Conservation (phyloP, 139 green algal species). For the Tetratostichococcus sp. region DNA sequence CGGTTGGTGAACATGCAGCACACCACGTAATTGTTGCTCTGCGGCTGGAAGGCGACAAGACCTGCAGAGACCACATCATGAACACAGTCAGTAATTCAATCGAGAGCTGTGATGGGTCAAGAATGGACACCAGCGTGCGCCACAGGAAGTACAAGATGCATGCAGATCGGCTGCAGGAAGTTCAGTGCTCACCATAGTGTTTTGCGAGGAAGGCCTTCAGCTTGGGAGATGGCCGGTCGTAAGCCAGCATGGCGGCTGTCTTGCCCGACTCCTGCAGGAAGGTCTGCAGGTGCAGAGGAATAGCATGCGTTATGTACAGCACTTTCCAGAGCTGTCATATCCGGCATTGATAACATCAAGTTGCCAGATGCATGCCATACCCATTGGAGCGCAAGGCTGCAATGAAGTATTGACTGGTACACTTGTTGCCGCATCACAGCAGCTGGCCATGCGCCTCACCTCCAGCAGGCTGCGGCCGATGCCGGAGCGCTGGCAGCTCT, state of each 20-base stretch:
- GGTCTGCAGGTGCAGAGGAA: background rate
- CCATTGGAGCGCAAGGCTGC: too few species aligned
- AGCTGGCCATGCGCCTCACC: conserved; percentile 17
- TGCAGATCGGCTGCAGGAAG: background rate
- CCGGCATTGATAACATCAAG: too few species aligned
- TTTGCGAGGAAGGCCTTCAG: conserved; percentile 60
- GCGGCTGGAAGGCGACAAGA: conserved; percentile 45
- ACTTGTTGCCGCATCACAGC: too few species aligned
- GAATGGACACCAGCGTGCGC: too few species aligned
- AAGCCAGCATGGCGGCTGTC: conserved; percentile 42
- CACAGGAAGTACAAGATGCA: background rate
- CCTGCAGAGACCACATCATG: conserved; percentile 35
- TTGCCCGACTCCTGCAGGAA: conserved; percentile 37
- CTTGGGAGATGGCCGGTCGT: conserved; percentile 73
- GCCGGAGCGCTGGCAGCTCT: conserved; percentile 63
- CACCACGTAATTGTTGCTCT: conserved; percentile 74
- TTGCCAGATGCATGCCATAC: too few species aligned
- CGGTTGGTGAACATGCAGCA: too few species aligned
- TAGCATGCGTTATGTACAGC: too few species aligned
- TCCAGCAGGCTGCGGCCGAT: conserved; percentile 64
- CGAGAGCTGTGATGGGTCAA: too few species aligned
- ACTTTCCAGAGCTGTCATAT: too few species aligned
- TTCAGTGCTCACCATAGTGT: conserved; percentile 50
- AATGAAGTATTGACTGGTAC: too few species aligned
- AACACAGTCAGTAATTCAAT: too few species aligned